These are phyloP conservation scores for Tephrocybe sp. DNA, from an alignment of 768 basidiomycete genomes.

Conservation along the genomic window DNA sequence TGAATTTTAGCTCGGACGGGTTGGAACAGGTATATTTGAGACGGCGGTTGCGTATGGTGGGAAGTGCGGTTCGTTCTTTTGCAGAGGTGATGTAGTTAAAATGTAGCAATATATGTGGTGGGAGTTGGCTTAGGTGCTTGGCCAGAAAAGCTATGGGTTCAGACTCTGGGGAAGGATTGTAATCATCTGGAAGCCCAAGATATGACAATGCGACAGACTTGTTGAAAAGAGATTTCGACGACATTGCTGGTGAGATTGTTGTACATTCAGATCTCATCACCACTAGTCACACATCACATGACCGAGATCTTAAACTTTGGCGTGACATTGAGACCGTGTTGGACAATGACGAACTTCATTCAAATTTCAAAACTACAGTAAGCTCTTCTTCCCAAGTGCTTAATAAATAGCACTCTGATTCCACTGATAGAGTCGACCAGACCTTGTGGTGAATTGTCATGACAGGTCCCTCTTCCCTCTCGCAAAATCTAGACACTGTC, in stretches of 20 bases:
- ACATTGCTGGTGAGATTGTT: conserved; percentile 6
- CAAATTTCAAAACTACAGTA: background rate
- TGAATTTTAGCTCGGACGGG: conserved; percentile 55
- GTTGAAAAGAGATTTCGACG: conserved; percentile 25
- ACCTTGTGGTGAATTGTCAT: background rate
- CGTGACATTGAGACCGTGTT: background rate
- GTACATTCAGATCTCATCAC: background rate
- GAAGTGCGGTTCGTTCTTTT: conserved; percentile 61
- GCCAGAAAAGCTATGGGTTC: conserved; percentile 64
- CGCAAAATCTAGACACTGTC: conserved; percentile 6
- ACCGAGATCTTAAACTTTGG: background rate
- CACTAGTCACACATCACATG: conserved; percentile 14
- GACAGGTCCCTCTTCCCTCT: background rate
- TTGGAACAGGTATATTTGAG: conserved; percentile 54
- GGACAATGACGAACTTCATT: no score
- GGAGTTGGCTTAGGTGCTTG: conserved; percentile 57
- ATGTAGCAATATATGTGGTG: conserved; percentile 55
- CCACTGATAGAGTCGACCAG: background rate
- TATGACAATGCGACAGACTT: conserved; percentile 35
- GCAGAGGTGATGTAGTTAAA: conserved; percentile 51
- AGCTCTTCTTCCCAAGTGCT: background rate
- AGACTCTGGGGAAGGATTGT: conserved; percentile 55
- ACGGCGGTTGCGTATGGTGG: conserved; percentile 70
- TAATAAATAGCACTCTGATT: background rate
- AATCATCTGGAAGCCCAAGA: conserved; percentile 57